Conservation (phyloP, 768 basidiomycete genomes). For the Kwoniella botswanensis region DNA sequence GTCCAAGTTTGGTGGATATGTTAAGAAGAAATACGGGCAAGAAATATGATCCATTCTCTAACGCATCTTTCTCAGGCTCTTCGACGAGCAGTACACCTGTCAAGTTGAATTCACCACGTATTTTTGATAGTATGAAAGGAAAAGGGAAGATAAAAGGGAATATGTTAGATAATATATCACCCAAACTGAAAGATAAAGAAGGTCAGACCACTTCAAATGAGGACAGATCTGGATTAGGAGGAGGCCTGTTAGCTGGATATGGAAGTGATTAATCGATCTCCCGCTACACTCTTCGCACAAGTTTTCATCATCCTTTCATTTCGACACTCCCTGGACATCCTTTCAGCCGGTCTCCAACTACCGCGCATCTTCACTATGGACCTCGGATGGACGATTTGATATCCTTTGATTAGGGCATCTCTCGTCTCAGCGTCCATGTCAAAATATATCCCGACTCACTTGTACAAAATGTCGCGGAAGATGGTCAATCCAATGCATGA, state of each 20-base stretch:
- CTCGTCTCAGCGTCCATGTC: too few species aligned
- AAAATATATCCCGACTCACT: too few species aligned
- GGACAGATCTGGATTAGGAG: background rate
- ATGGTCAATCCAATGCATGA: too few species aligned
- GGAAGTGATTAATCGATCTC: slow-evolving; percentile 44
- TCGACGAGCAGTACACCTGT: slow-evolving; percentile 8
- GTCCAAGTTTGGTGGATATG: slow-evolving; percentile 28
- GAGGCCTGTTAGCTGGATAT: slow-evolving; percentile 49
- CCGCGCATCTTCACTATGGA: background rate
- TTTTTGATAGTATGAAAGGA: slow-evolving; percentile 9
- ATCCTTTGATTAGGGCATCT: too few species aligned
- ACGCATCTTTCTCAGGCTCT: slow-evolving; percentile 19
- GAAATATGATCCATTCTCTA: slow-evolving; percentile 52
- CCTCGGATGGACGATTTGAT: too few species aligned
- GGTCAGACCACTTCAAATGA: background rate
- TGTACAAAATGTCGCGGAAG: too few species aligned
- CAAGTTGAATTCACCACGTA: background rate
- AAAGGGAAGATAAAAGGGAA: slow-evolving; percentile 40
- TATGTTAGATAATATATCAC: background rate
- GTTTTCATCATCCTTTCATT: background rate
- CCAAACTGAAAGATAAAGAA: slow-evolving; percentile 3
- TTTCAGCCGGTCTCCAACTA: background rate
- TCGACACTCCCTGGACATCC: background rate
- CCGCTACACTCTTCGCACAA: background rate
- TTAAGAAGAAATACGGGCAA: slow-evolving; percentile 45